Evolutionary conservation across 768 basidiomycete species (phyloP), one percentile per base, ranked within the genome.

Genomic region (Hericium alpestre): DNA sequence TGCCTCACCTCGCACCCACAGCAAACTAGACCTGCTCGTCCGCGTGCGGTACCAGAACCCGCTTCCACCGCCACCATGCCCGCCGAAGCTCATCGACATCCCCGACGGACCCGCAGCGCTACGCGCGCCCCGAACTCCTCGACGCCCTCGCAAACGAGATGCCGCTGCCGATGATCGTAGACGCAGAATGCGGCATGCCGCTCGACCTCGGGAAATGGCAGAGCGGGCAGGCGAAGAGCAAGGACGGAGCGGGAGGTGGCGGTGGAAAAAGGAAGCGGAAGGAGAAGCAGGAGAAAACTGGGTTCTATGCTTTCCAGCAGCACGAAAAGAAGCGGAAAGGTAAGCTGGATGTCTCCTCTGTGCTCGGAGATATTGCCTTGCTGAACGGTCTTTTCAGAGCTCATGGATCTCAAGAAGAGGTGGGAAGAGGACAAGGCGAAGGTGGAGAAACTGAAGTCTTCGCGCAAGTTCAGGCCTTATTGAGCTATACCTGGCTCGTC

Each of bases 171-270:
- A 93, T 98, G 91, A 87, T 98, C 61, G 87, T 97, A 1, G 96
- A 99, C 64, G 91, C 90, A 0, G 96, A 99, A 68, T 87, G 86
- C 62, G 96, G 96, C 0, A 94, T 99, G 93, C 93, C 94, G 0
- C 71, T 99, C 23, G 91, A 98, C 67, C 73, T 95, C 50, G 86
- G 87, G 68, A 72, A 73, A 65, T 84, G 74, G 62, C 71, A 76
- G 64, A 67, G 60, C 15, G 64, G 64, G 57, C n/a, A 48, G 20
- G 41, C 52, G 20, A 52, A 46, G 10, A 56, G 38, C 54, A 64
- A 55, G 57, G 63, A 10, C 22, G 23, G n/a, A 15, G 39, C 66
- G 53, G 64, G 72, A 38, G 68, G 70, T 48, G 75, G 71, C 53
- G 69, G 67, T 49, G 75, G 73, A 60, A 80, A 79, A 71, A 82